Evolutionary conservation across 805 yeast species (phyloP).

Genomic region (Blastobotrys chiropterorum): DNA sequence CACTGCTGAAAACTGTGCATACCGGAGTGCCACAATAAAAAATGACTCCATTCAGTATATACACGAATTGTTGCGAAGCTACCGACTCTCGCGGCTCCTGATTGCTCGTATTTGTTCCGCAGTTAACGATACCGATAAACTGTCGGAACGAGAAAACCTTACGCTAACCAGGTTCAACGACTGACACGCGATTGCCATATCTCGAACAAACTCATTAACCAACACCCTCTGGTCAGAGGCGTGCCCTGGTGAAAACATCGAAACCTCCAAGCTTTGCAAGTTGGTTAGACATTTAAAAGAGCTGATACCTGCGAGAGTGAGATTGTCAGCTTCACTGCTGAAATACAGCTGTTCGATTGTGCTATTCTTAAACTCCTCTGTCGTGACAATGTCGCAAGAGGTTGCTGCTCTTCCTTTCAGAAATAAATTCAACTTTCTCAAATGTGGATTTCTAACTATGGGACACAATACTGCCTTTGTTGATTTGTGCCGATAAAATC

Average conservation of each 20-base stretch:
- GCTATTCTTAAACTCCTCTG: neutral
- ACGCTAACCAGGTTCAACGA: neutral
- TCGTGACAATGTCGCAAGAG: neutral
- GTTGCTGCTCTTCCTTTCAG: neutral
- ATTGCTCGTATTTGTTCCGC: no score
- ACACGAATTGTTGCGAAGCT: no score
- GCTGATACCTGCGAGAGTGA: neutral
- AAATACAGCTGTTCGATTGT: neutral
- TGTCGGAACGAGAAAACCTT: neutral
- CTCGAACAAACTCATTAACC: neutral
- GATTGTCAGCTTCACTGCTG: neutral
- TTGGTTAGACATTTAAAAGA: neutral
- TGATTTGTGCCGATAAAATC: neutral
- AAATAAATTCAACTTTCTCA: neutral
- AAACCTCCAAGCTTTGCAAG: neutral
- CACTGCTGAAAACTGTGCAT: no score
- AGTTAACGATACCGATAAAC: neutral
- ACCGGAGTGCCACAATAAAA: no score
- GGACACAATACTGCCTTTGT: neutral
- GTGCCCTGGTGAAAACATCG: neutral
- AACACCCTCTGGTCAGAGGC: neutral
- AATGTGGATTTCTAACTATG: neutral
- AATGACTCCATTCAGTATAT: no score
- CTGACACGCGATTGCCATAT: neutral
- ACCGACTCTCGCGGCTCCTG: no score